Evolutionary conservation across 106 monocot species (phyloP).

Genomic region (Gastrodia elata): DNA sequence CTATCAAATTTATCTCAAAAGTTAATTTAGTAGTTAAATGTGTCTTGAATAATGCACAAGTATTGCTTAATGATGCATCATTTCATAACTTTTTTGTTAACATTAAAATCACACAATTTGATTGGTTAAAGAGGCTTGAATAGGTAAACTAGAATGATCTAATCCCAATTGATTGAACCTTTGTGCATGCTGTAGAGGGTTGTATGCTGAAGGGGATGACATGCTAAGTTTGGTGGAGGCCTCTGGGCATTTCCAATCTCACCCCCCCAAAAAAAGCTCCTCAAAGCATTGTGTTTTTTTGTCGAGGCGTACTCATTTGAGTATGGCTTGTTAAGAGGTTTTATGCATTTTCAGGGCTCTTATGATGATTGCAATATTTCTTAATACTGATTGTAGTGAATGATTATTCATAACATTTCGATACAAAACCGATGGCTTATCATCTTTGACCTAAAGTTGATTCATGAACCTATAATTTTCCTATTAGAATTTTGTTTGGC

Average conservation of each 20-base stretch:
- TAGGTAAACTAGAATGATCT: not conserved
- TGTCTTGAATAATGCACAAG: not conserved
- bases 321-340: not conserved
- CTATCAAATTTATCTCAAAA: not conserved
- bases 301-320: not conserved
- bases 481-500: not conserved
- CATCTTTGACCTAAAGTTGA: not conserved
- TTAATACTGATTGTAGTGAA: too few species aligned
- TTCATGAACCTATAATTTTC: not conserved
- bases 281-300: not conserved
- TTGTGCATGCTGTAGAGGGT: not conserved
- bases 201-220: too few species aligned
- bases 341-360: not conserved
- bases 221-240: not conserved
- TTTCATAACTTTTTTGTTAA: not conserved
- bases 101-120: not conserved
- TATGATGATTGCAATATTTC: not conserved
- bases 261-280: not conserved
- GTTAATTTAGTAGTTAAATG: not conserved
- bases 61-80: not conserved
- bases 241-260: not conserved
- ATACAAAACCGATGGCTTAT: not conserved
- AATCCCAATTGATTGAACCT: not conserved
- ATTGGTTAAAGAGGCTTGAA: not conserved
- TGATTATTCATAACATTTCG: too few species aligned